Evolutionary conservation across 768 basidiomycete genomes (phyloP).

Genomic region (Tulasnella sp.): DNA sequence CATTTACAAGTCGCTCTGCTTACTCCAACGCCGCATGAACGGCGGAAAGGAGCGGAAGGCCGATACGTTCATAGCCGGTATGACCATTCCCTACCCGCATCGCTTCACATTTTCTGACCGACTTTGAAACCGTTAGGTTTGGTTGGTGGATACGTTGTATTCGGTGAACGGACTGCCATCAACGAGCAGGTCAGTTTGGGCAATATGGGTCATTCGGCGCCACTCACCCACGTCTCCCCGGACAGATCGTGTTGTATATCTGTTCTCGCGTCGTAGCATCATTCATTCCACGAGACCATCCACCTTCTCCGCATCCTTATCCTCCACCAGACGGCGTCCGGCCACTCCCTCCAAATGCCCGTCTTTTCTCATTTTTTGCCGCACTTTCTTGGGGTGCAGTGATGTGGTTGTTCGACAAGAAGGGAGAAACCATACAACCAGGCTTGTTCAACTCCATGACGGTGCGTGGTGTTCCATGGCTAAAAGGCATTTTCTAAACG

Average conservation of each 20-base stretch:
- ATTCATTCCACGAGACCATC: constrained; percentile 66
- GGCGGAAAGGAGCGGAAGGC: constrained; percentile 65
- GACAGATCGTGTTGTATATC: constrained; percentile 94
- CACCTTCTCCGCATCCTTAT: constrained; percentile 25
- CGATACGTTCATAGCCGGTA: constrained; percentile 80
- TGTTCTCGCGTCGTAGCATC: constrained; percentile 85
- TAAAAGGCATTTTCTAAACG: background rate
- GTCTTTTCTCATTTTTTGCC: constrained; percentile 76
- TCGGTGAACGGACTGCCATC: constrained; percentile 73
- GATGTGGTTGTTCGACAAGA: constrained; percentile 89
- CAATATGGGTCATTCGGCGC: background rate
- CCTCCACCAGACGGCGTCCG: constrained; percentile 26
- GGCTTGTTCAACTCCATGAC: constrained; percentile 95
- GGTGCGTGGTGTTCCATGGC: background rate
- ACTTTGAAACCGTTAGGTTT: constrained; percentile 34
- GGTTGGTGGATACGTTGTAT: constrained; percentile 80
- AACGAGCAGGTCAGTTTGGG: constrained; percentile 63
- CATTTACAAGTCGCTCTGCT: constrained; percentile 74
- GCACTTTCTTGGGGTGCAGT: constrained; percentile 89
- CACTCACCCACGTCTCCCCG: background rate
- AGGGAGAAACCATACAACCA: constrained; percentile 82
- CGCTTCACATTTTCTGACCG: background rate
- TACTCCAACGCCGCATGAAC: constrained; percentile 71
- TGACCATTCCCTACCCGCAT: background rate
- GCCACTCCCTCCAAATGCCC: constrained; percentile 72